Conservation (phyloP, 371 early-diverging fungal genomes). For the Vittaforma corneae region DNA sequence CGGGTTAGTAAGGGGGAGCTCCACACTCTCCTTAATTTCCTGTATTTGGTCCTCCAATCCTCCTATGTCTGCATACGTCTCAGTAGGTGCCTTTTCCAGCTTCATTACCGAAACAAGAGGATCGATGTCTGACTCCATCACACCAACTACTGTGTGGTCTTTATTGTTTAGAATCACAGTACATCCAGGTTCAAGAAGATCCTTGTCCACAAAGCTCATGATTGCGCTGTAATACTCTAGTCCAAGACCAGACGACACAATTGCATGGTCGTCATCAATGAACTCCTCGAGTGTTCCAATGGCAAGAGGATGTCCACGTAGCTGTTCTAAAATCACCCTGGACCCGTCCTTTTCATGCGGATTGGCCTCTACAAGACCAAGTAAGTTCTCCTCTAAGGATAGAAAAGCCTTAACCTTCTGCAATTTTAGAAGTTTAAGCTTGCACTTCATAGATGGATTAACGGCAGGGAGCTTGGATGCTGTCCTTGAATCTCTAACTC, state of each 20-base stretch:
- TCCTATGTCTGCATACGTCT: constrained; percentile 96
- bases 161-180: constrained; percentile 58
- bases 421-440: constrained; percentile 48
- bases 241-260: constrained; percentile 82
- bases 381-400: constrained; percentile 51
- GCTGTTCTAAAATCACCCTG: constrained; percentile 81
- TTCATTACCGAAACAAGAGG: constrained; percentile 99
- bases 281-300: constrained; percentile 97
- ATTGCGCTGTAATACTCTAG: constrained; percentile 76
- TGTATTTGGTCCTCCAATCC: constrained; percentile 95
- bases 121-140: constrained; percentile 85
- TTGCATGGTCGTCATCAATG: constrained; percentile 98
- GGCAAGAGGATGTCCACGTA: constrained; percentile 96
- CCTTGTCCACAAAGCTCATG: constrained; percentile 59
- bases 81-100: constrained; percentile 95
- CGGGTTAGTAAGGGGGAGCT: constrained; percentile 95
- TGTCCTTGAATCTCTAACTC: constrained; percentile 41
- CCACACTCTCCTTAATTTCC: constrained; percentile 99
- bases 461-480: constrained; percentile 34
- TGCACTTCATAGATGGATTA: constrained; percentile 50
- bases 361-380: constrained; percentile 38
- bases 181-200: constrained; percentile 60
- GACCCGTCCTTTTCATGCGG: constrained; percentile 35
- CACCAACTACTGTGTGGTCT: constrained; percentile 73
- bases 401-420: constrained; percentile 51